Evolutionary conservation across 176 grass and related monocot species (phyloP).

Genomic region (Dendrocalamus sinicus): DNA sequence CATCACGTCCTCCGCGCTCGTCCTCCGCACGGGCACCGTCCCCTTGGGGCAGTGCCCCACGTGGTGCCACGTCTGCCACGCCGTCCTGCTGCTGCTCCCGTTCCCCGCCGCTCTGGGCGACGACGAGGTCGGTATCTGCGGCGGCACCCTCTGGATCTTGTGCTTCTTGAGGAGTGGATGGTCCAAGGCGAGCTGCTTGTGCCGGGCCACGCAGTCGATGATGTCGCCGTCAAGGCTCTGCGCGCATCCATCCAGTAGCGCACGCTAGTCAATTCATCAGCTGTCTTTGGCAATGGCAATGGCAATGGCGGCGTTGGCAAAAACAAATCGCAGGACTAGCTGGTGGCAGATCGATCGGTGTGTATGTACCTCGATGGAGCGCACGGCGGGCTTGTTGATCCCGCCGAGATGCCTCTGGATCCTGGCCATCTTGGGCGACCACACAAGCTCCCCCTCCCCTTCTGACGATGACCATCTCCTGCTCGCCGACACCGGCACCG

Average conservation of each 20-base stretch:
- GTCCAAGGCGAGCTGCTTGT: conserved; percentile 73
- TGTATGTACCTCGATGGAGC: conserved; percentile 53
- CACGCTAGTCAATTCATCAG: no score
- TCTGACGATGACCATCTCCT: no score
- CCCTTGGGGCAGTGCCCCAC: conserved; percentile 69
- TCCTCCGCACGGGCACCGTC: conserved; percentile 79
- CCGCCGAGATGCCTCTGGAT: conserved; percentile 66
- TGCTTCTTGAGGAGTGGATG: conserved; percentile 75
- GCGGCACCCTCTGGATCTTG: conserved; percentile 63
- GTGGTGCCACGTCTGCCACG: conserved; percentile 93
- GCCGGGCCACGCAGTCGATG: conserved; percentile 82
- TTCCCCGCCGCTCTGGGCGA: not conserved
- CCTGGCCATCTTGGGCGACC: conserved; percentile 14
- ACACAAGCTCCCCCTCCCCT: not conserved
- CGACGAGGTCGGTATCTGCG: not conserved
- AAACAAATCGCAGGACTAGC: no score
- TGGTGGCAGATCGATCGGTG: no score
- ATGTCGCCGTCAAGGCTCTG: conserved; percentile 81
- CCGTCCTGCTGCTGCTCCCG: not conserved
- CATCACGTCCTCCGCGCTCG: conserved; percentile 64
- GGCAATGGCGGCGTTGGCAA: no score
- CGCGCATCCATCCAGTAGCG: no score
- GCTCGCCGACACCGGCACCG: no score
- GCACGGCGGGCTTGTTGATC: conserved; percentile 68
- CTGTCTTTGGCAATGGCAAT: no score